These are phyloP conservation scores for Actinomucor elegans DNA, from an alignment of 371 early-diverging fungal genomes.

Conservation along the genomic window DNA sequence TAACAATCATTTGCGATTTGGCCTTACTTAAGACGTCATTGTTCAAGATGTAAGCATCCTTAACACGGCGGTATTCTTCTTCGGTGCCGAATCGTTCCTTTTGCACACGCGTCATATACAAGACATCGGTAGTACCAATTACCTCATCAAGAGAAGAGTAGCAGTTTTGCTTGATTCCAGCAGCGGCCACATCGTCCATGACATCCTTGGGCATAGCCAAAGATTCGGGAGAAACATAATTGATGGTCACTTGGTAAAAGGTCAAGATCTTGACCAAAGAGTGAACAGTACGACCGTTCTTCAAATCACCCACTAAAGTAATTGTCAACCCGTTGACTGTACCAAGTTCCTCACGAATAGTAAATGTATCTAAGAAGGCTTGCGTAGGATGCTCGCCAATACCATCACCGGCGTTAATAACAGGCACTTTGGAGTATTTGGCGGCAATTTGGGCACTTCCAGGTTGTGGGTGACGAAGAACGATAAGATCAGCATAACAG, in stretches of 20 bases:
- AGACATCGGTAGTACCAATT: constrained; percentile 87
- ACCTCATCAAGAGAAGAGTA: constrained; percentile 71
- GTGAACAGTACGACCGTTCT: constrained; percentile 97
- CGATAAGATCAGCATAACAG: constrained; percentile 89
- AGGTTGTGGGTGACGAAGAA: constrained; percentile 91
- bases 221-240: constrained; percentile 86
- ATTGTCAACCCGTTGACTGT: constrained; percentile 96
- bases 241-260: constrained; percentile 92
- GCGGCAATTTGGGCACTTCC: constrained; percentile 85
- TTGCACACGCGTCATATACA: constrained; percentile 96
- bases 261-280: constrained; percentile 86
- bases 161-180: constrained; percentile 71
- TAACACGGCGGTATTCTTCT: constrained; percentile 81
- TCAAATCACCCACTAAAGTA: constrained; percentile 94
- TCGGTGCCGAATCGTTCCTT: constrained; percentile 86
- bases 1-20: constrained; percentile 94
- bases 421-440: constrained; percentile 86
- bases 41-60: constrained; percentile 82
- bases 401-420: constrained; percentile 97
- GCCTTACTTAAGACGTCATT: constrained; percentile 80
- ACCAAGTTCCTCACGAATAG: constrained; percentile 90
- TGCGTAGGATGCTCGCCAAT: constrained; percentile 98
- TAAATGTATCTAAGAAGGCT: constrained; percentile 94
- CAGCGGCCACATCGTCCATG: constrained; percentile 68
- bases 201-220: constrained; percentile 91